Evolutionary conservation across 192 early-diverging fungal species (phyloP), one percentile per base, ranked within the genome.

Genomic region (Backusella luteola): DNA sequence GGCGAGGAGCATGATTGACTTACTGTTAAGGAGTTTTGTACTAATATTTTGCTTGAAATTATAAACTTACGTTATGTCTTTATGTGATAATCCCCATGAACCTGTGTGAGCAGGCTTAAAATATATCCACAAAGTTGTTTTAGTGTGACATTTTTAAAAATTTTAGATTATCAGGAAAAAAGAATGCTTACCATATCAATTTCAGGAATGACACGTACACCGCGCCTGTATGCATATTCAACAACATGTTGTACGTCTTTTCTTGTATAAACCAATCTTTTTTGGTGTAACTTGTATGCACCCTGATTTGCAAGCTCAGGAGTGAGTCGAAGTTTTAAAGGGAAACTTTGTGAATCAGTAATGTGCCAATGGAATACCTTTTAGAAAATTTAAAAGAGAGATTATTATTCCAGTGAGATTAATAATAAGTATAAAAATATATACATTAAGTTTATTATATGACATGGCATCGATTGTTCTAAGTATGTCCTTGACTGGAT

Each of bases 121-220:
- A 38, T 74, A 41, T 34, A 74, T 29, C 19, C 26, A 63, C 23
- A 68, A 3, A 36, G 19, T 17, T 68, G 32, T 2, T 35, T 35
- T 35, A 68, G 35, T 35, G 35, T 35, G 7, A 68, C 35, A 68
- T 44, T 44, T 38, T 69, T 35, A 6, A n/a, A 34, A 38, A 14
- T 53, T 53, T 53, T 63, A 29, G 56, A 63, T 63, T 63, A 26
- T 29, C 56, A 63, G 23, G 56, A 63, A 63, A 29, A 63, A 63
- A 63, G 23, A 29, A 42, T 39, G 34, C 68, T 77, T 77, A 77
- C 76, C 89, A 97, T 94, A 79, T 98, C 95, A 71, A 96, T 89
- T 80, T 98, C 96, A 3, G 95, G 95, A 73, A 97, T 93, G 21
- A 98, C 83, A n/a, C 96, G 89, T 66, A 97, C 90, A 11, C 94